Conservation (phyloP, 495 filamentous ascomycete species). For the Hypoxylon lenormandii region DNA sequence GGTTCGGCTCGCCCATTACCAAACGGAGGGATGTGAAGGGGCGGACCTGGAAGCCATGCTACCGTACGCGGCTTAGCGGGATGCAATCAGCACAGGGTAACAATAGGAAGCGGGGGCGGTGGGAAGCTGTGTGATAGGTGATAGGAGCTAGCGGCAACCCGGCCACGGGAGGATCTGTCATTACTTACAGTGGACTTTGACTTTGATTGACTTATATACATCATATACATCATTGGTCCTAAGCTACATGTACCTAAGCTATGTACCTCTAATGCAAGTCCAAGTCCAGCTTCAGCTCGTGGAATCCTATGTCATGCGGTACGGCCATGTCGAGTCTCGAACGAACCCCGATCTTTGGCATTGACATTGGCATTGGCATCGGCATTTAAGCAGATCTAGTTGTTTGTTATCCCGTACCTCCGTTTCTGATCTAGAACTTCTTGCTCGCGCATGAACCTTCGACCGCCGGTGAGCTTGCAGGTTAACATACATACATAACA, state of each 20-base stretch:
- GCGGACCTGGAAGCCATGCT: slow-evolving; percentile 39
- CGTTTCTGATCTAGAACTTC: no score
- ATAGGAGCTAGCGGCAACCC: slow-evolving; percentile 36
- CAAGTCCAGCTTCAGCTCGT: no score
- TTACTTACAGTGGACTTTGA: slow-evolving; percentile 37
- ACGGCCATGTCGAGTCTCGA: slow-evolving; percentile 25
- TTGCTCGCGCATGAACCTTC: no score
- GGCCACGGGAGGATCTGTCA: slow-evolving; percentile 46
- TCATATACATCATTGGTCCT: no score
- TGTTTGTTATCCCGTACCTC: background rate
- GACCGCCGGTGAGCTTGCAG: slow-evolving; percentile 4
- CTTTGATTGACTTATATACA: slow-evolving; percentile 5
- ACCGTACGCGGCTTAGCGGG: slow-evolving; percentile 36
- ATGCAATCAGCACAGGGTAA: slow-evolving; percentile 43
- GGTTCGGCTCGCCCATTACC: slow-evolving; percentile 43
- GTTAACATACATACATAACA: slow-evolving; percentile 29
- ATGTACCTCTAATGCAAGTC: no score
- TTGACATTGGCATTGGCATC: no score
- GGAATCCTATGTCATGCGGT: slow-evolving; percentile 41
- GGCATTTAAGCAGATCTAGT: background rate
- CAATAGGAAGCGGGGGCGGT: slow-evolving; percentile 36
- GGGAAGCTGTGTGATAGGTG: slow-evolving; percentile 27
- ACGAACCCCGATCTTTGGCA: no score
- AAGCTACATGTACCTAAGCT: slow-evolving; percentile 12
- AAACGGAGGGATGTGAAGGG: slow-evolving; percentile 43